Conservation (phyloP, 768 basidiomycete genomes). For the Hirschioporus abietinus region DNA sequence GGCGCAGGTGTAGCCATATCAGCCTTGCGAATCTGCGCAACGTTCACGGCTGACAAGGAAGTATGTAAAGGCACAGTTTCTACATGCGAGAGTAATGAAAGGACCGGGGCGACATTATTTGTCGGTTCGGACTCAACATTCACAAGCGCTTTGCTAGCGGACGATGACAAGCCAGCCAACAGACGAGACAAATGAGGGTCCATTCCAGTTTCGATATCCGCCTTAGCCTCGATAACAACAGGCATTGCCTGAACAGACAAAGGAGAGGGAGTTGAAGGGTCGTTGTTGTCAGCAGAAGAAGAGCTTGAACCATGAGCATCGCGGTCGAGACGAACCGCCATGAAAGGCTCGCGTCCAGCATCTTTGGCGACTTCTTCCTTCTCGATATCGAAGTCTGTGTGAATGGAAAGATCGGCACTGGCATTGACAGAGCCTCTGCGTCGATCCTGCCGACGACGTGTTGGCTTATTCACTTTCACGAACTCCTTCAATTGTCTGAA, state of each 20-base stretch:
- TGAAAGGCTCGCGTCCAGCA: neutral
- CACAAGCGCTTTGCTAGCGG: conserved; percentile 24
- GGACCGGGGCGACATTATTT: neutral
- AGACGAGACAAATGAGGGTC: conserved; percentile 72
- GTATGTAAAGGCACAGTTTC: neutral
- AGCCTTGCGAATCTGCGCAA: neutral
- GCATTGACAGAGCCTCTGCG: neutral
- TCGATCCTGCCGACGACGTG: neutral
- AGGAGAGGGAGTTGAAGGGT: conserved; percentile 62
- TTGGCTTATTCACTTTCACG: conserved; percentile 50
- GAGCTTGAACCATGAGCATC: conserved; percentile 59
- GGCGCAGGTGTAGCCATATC: neutral
- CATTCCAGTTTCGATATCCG: conserved; percentile 30
- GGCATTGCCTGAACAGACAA: conserved; percentile 41
- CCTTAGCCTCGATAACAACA: conserved; percentile 24
- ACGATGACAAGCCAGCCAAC: conserved; percentile 56
- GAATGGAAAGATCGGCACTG: neutral
- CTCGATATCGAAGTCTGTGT: neutral
- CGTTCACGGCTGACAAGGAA: neutral
- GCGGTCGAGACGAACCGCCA: conserved; percentile 22
- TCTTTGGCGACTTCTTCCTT: neutral
- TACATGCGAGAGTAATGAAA: neutral
- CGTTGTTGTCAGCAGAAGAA: conserved; percentile 55
- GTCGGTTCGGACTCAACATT: neutral
- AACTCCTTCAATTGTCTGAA: conserved; percentile 55